phyloP scores from a whole-genome alignment of 108 stramenopile genomes.

The Nitzschia putrida region DNA sequence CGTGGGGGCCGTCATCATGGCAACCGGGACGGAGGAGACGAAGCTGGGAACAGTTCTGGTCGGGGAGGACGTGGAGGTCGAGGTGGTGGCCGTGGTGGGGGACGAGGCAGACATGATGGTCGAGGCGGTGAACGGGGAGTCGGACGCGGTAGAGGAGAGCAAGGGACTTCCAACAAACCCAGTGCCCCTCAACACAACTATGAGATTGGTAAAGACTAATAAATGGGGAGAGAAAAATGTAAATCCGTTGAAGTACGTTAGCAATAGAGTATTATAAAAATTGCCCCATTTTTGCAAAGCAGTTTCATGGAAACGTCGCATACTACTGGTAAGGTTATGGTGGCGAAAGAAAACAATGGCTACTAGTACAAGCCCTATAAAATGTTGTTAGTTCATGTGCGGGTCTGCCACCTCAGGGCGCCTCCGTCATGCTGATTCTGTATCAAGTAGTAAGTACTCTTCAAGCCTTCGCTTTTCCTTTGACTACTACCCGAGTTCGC shows the following conservation, averaged over 20 bases:
- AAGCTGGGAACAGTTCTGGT: not conserved
- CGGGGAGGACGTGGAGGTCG: not conserved
- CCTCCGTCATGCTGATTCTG: not conserved
- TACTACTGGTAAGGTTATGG: too few species aligned
- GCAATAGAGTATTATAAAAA: too few species aligned
- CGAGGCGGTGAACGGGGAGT: not conserved
- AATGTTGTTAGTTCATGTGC: not conserved
- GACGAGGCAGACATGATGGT: too few species aligned
- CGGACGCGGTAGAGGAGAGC: slow-evolving; percentile 14
- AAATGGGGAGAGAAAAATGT: not conserved
- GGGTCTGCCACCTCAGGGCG: not conserved
- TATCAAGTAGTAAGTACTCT: not conserved
- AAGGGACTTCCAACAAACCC: not conserved
- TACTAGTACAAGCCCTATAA: too few species aligned
- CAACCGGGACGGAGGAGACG: not conserved
- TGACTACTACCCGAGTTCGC: slow-evolving; percentile 24
- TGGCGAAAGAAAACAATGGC: too few species aligned
- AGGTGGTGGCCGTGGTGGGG: not conserved
- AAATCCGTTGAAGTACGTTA: too few species aligned
- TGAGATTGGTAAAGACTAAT: slow-evolving; percentile 28
- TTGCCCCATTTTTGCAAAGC: too few species aligned
- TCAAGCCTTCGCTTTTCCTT: slow-evolving; percentile 25
- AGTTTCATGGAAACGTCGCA: too few species aligned
- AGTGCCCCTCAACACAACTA: slow-evolving; percentile 10
- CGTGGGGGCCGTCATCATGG: not conserved